Evolutionary conservation across 768 basidiomycete genomes (phyloP).

Genomic region (Lactifluus echinatus): DNA sequence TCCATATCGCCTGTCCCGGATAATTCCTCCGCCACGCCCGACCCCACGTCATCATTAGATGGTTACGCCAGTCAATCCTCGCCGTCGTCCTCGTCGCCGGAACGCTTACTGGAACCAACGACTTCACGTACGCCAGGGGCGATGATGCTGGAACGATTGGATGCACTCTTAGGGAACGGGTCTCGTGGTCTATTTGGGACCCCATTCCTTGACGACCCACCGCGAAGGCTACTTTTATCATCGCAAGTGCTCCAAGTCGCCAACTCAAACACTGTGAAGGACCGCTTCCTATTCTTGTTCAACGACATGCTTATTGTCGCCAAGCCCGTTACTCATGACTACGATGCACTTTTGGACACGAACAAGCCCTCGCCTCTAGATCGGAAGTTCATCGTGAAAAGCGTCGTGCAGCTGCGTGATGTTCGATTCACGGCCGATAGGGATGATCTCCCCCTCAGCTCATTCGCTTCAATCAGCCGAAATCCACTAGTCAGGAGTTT

Average conservation of each 20-base stretch:
- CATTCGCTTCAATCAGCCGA: constrained; percentile 33
- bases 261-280: constrained; percentile 89
- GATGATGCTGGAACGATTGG: constrained; percentile 57
- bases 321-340: constrained; percentile 73
- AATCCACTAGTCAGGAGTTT: constrained; percentile 66
- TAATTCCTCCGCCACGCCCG: constrained; percentile 58
- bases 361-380: constrained; percentile 52
- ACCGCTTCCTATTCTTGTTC: constrained; percentile 96
- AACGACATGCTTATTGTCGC: constrained; percentile 89
- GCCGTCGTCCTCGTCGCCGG: constrained; percentile 65
- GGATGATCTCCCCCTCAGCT: constrained; percentile 45
- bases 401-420: constrained; percentile 69
- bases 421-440: constrained; percentile 65
- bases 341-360: constrained; percentile 51
- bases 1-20: constrained; percentile 36
- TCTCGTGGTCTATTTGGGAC: constrained; percentile 47
- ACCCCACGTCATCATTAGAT: constrained; percentile 69
- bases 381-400: constrained; percentile 82
- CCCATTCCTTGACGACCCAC: constrained; percentile 72
- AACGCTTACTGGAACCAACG: constrained; percentile 42
- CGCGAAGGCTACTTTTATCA: constrained; percentile 75
- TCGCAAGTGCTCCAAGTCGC: constrained; percentile 90
- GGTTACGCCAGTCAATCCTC: constrained; percentile 62
- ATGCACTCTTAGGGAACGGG: constrained; percentile 59
- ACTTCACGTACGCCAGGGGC: constrained; percentile 36